phyloP scores from a whole-genome alignment of 495 filamentous ascomycete species.

The Cercophora newfieldiana region DNA sequence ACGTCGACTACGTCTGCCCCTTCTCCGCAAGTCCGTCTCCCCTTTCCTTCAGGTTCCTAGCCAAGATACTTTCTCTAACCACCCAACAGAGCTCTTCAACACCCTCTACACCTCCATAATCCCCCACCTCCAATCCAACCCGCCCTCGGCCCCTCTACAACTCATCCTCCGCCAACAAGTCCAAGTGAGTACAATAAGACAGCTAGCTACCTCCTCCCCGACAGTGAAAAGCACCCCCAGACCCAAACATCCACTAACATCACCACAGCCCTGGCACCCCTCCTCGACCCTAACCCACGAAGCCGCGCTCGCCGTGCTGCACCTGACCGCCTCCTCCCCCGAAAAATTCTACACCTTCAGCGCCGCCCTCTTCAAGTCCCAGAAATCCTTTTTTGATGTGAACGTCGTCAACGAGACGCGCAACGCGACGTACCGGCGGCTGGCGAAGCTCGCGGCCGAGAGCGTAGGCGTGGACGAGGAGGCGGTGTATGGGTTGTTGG shows the following conservation, averaged over 20 bases:
- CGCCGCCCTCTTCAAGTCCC: constrained; percentile 66
- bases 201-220: too few relatives aligned
- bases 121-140: constrained; percentile 41
- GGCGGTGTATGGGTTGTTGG: constrained; percentile 63
- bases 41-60: constrained; percentile 28
- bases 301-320: constrained; percentile 75
- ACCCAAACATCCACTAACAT: too few relatives aligned
- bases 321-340: constrained; percentile 62
- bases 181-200: too few relatives aligned
- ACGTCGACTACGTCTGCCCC: constrained; percentile 86
- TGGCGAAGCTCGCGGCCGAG: constrained; percentile 64
- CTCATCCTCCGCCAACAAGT: constrained; percentile 87
- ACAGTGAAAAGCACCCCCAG: too few relatives aligned
- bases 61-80: neutral
- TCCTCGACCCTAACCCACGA: constrained; percentile 86
- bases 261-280: constrained; percentile 97
- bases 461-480: constrained; percentile 66
- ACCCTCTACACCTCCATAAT: constrained; percentile 53
- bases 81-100: constrained; percentile 60
- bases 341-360: constrained; percentile 77
- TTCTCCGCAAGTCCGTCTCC: constrained; percentile 44
- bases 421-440: constrained; percentile 78
- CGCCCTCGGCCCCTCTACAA: constrained; percentile 59
- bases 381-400: constrained; percentile 78
- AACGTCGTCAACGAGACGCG: constrained; percentile 76